Percentiles rank a stretch among this genome's conserved stretches.
Evolutionary conservation across 1,139 yeast species (phyloP).

Genomic region (Lodderomyces pseudojiufengensis): DNA sequence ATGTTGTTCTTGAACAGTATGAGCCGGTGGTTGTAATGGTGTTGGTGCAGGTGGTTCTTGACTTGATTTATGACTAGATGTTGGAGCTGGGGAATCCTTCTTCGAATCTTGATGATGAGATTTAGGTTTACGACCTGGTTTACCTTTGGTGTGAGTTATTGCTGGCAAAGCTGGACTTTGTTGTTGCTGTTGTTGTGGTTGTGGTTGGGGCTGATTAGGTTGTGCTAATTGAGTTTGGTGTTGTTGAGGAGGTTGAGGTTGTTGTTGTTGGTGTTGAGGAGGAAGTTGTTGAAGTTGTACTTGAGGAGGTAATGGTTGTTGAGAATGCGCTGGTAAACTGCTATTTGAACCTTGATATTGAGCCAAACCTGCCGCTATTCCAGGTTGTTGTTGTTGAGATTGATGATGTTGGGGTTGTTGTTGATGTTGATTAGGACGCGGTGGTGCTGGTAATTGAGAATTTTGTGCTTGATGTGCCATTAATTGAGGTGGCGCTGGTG

Average conservation of each 20-base stretch:
- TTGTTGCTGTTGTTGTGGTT: constrained; percentile 3
- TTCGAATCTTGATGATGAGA: constrained; percentile 2
- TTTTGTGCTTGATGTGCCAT: constrained; percentile 4
- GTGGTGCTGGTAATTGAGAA: constrained; percentile 11
- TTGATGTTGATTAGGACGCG: constrained; percentile 1
- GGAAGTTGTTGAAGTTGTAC: constrained; percentile 6
- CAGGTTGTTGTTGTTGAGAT: constrained; percentile 3
- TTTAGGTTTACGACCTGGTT: background rate
- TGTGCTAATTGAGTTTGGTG: constrained; percentile 10
- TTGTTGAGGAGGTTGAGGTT: constrained; percentile 7
- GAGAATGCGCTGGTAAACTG: background rate
- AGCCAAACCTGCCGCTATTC: constrained; percentile 3
- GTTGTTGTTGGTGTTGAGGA: constrained; percentile 6
- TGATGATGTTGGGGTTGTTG: constrained; percentile 1
- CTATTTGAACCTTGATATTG: constrained; percentile 4
- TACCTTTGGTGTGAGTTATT: background rate
- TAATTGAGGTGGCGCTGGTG: constrained; percentile 14
- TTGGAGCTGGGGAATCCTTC: constrained; percentile 8
- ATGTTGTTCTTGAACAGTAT: constrained; percentile 3
- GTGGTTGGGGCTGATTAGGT: constrained; percentile 7
- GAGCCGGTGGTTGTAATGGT: background rate
- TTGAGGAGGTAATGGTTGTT: background rate
- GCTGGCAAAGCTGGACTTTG: constrained; percentile 1
- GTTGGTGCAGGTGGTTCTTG: constrained; percentile 1
- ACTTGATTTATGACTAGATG: constrained; percentile 5